Evolutionary conservation across 2,329 filamentous ascomycete species (phyloP), one percentile per base, ranked within the genome.

Genomic region (Epichloe sylvatica): DNA sequence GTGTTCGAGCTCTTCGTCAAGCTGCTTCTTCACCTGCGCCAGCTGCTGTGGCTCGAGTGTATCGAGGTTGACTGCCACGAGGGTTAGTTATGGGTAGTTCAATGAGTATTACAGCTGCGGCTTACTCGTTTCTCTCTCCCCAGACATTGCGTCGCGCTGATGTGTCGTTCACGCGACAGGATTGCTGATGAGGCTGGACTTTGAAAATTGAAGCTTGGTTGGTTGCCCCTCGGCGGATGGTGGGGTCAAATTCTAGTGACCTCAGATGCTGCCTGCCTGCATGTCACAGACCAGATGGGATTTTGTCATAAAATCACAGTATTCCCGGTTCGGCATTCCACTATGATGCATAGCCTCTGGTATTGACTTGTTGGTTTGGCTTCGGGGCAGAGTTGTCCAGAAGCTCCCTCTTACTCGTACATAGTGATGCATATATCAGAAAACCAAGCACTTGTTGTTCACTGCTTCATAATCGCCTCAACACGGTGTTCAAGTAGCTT

Each of bases 1-100:
- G 71, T 97, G 91, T 65, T 95, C 88, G 56, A 98, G 83, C 70
- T 98, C 92, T 61, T 92, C 84, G 66, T 95, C 91, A 57, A 98
- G 83, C 67, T 96, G 91, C 67, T 92, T 89, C 75, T 98, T 96
- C 58, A 98, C 83, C 59, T 88, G 81, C 57, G 81, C 83, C 57
- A 98, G 84, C 70, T 96, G 91, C 57, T 87, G 86, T 25, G 83
- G 75, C 59, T 84, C 85, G 60, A 98, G 83, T 53, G 78, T 81
- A 59, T 83, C 80, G 60, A 98, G 72, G 57, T 76, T 77, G 57
- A 80, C 77, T 79, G 56, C 4, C 19, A 25, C 21, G 25, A 5
- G 12, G n/a, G 41, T 46, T 15, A 38, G 35, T 35, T 25, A 4
- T 25, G 23, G 2, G n/a, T 36, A 37, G n/a, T 2, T 19, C 2